A percentile compares a stretch with the other conserved stretches of the same genome.
Conservation (phyloP, 257 asterid genomes). For the Gentiana straminea region DNA sequence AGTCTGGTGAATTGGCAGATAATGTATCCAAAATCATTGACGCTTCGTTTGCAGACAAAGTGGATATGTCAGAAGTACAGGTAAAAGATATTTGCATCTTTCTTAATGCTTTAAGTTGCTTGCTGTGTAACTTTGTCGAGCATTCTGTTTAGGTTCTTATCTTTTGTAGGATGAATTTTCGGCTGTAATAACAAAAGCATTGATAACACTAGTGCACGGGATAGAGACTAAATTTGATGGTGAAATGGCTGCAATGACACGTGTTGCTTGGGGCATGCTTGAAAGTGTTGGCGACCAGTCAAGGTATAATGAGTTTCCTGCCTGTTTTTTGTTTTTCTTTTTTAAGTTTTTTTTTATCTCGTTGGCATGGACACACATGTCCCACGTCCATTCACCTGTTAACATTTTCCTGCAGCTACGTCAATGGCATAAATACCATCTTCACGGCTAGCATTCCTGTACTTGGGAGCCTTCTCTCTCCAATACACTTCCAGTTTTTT, state of each 20-base stretch:
- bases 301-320: conserved; percentile 43
- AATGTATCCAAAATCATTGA: conserved; percentile 83
- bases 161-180: conserved; percentile 91
- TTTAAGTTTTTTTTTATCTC: too few relatives aligned
- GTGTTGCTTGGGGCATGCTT: conserved; percentile 94
- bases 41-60: conserved; percentile 60
- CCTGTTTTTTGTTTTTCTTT: background rate
- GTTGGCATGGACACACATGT: too few relatives aligned
- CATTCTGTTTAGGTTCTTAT: conserved; percentile 1
- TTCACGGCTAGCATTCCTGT: conserved; percentile 83
- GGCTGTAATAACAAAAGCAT: conserved; percentile 85
- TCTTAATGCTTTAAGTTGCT: conserved; percentile 1
- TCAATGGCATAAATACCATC: conserved; percentile 75
- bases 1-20: conserved; percentile 98
- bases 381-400: background rate
- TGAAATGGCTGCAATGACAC: conserved; percentile 98
- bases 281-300: conserved; percentile 99
- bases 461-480: conserved; percentile 90
- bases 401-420: conserved; percentile 66
- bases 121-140: background rate
- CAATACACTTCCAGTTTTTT: conserved; percentile 88
- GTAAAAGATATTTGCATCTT: conserved; percentile 23
- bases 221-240: conserved; percentile 87
- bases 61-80: conserved; percentile 98
- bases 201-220: conserved; percentile 86